A percentile compares a stretch with the other conserved stretches of the same genome.
Conservation (phyloP, 2,329 filamentous ascomycete genomes). For the Hymenoscyphus fructigenus region DNA sequence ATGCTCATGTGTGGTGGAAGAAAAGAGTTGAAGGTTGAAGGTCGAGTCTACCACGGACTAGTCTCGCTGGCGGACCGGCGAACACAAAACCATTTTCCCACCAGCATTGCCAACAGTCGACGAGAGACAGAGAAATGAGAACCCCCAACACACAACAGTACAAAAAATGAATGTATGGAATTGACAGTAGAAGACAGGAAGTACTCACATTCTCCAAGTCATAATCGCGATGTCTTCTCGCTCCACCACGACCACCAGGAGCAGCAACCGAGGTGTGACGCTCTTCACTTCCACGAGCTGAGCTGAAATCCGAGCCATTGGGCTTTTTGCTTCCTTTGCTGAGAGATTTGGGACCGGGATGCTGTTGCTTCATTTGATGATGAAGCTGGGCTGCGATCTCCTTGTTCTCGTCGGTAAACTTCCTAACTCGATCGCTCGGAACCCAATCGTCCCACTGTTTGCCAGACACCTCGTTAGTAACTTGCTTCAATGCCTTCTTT, state of each 20-base stretch:
- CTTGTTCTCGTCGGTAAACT: conserved; percentile 92
- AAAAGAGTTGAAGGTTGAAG: neutral
- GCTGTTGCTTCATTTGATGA: conserved; percentile 57
- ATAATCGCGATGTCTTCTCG: conserved; percentile 74
- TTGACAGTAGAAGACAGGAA: conserved; percentile 21
- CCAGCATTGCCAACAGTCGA: neutral
- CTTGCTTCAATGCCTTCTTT: neutral
- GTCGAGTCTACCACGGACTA: conserved; percentile 1
- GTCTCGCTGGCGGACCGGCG: neutral
- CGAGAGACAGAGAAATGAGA: neutral
- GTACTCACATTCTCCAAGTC: conserved; percentile 78
- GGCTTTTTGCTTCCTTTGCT: conserved; percentile 54
- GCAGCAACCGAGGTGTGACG: conserved; percentile 61
- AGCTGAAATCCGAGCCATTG: conserved; percentile 58
- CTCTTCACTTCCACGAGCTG: conserved; percentile 75
- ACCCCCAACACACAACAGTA: neutral
- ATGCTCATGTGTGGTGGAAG: neutral
- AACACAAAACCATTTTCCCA: conserved; percentile 2
- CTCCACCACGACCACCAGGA: conserved; percentile 65
- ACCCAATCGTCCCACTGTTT: conserved; percentile 97
- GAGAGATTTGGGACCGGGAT: conserved; percentile 43
- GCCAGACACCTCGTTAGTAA: conserved; percentile 23
- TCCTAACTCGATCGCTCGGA: conserved; percentile 85
- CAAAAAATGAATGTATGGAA: conserved; percentile 4
- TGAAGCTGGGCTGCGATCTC: conserved; percentile 77